Conservation (phyloP, 1,284 basidiomycete genomes). For the Heimioporus retisporus region DNA sequence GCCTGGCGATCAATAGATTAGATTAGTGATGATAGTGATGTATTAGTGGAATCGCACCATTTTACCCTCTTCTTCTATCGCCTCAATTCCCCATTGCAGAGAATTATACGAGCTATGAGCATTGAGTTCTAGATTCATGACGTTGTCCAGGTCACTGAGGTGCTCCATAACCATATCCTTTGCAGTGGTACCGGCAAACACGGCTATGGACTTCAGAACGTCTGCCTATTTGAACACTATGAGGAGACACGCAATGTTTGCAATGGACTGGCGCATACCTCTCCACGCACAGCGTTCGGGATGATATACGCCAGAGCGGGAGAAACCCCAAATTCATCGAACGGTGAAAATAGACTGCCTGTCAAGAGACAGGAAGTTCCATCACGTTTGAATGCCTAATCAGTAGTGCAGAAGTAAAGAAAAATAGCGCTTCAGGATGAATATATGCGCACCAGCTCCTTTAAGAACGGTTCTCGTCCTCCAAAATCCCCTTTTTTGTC, state of each 20-base stretch:
- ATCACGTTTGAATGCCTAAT: conserved; percentile 7
- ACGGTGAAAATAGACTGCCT: background rate
- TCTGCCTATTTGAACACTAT: conserved; percentile 1
- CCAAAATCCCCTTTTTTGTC: background rate
- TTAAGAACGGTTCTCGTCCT: background rate
- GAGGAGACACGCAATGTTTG: background rate
- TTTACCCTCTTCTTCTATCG: background rate
- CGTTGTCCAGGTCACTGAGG: conserved; percentile 13
- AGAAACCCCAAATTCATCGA: background rate
- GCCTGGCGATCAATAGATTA: conserved; percentile 1
- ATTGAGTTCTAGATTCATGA: conserved; percentile 1
- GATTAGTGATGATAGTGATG: background rate
- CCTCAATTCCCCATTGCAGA: conserved; percentile 13
- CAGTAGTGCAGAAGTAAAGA: background rate
- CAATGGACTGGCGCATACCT: conserved; percentile 4
- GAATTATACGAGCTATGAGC: background rate
- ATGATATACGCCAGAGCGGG: background rate
- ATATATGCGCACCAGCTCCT: conserved; percentile 7
- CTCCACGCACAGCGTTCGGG: background rate
- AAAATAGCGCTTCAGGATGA: background rate
- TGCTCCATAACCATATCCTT: background rate
- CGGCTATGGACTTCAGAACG: background rate
- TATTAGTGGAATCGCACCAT: conserved; percentile 7
- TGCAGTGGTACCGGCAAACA: conserved; percentile 5
- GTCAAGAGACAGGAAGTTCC: background rate